Base-by-base conservation (phyloP, 495 filamentous ascomycete genomes). In the Cetradonia linearis region DNA sequence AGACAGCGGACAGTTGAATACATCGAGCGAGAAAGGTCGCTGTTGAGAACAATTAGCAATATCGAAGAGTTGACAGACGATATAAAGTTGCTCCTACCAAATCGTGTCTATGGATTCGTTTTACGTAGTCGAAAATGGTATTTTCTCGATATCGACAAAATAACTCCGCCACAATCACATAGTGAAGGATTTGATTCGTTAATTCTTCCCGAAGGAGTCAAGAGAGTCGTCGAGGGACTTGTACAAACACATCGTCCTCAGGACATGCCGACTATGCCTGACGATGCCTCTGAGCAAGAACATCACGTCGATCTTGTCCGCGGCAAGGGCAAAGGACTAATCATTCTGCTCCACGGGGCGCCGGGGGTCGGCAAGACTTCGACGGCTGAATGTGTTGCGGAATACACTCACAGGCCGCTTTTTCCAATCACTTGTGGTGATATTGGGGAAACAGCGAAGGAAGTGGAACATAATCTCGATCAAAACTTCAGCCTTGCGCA, bases 321-420 rank as follows among this genome's bases (percentile, higher is more conserved):
- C 13, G 68, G 65, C 14, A 70, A 73, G 68, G 76, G 76, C 3
- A 72, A 74, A 30, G 78, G 77, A 2, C 67, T 79, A 7, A 75
- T 80, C 56, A 72, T 83, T 37, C 70, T 83, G 2, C 71, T 83
- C 0, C 76, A 80, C 57, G 80, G 79, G 1, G 69, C 67, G 0
- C 78, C 80, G 1, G 80, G 79, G 0, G 74, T 65, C 1, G 73
- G 73, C 0, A 74, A 74, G 53, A 73, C 70, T 2, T 50, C 68
- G 1, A 74, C 72, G 2, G 74, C 73, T 0, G 72, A 74, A 34
- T 70, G 68, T 37, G 67, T 72, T 13, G 70, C 70, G 3, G 70
- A 66, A 34, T 55, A 64, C 23, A 69, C 69, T 28, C 38, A 67
- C 34, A 63, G 66, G 30, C 70, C 71, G 28, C 59, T 73, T 11